phyloP scores from a whole-genome alignment of 2,329 filamentous ascomycete genomes.

The Aspergillus sp. region DNA sequence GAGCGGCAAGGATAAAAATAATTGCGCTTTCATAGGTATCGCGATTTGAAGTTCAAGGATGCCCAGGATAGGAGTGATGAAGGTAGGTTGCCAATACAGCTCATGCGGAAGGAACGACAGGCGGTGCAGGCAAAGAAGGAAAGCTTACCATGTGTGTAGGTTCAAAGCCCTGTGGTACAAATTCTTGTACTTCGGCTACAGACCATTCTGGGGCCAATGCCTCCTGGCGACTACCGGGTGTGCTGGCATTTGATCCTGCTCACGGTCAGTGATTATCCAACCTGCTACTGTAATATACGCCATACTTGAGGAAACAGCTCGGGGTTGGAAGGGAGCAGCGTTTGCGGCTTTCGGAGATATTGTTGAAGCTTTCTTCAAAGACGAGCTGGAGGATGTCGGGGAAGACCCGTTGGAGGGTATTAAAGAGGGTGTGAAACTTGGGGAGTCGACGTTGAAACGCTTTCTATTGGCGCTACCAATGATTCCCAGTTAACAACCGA shows the following conservation, averaged over 20 bases:
- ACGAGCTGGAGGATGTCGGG: conserved; percentile 27
- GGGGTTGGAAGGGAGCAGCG: conserved; percentile 66
- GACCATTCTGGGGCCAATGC: conserved; percentile 49
- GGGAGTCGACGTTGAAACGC: conserved; percentile 91
- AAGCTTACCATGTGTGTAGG: conserved; percentile 52
- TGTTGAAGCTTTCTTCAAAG: conserved; percentile 66
- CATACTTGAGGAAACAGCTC: conserved; percentile 47
- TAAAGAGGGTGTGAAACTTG: conserved; percentile 80
- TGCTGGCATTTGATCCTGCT: conserved; percentile 47
- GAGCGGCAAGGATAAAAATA: background rate
- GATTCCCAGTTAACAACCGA: conserved; percentile 25
- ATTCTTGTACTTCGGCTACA: conserved; percentile 51
- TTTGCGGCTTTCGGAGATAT: conserved; percentile 91
- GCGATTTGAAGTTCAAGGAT: background rate
- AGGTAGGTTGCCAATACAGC: background rate
- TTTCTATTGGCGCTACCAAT: conserved; percentile 57
- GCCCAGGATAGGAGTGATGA: background rate
- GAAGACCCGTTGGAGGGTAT: conserved; percentile 44
- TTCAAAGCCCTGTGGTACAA: conserved; percentile 61
- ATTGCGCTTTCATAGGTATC: background rate
- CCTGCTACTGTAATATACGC: conserved; percentile 7
- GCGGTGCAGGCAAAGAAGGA: background rate
- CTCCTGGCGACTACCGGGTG: conserved; percentile 46
- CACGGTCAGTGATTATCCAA: conserved; percentile 27
- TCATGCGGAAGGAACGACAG: background rate